Base-by-base conservation (phyloP, 805 yeast species). In the Grigorovia jiainica region DNA sequence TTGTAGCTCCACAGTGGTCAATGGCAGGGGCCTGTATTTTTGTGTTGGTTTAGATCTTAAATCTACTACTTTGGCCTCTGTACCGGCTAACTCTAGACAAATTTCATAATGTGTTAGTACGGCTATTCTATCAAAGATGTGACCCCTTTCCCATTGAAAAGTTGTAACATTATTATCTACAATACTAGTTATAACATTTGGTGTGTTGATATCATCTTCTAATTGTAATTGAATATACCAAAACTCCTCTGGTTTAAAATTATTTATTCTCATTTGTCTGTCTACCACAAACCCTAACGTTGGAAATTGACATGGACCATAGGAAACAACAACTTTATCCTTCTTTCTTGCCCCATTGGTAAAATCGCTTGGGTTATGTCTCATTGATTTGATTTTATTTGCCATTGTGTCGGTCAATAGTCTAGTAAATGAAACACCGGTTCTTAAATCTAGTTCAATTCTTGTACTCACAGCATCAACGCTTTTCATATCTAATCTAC, bases 221-320 rank as follows among this genome's bases (percentile, higher is more conserved):
- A 78, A 63, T 2, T 70, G 68, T 2, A 87, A 57, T 16, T 72
- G 72, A 4, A 92, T 63, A 48, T 62, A 68, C 97, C 97, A 92
- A 56, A 86, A 89, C 7, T 71, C 71, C 57, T 92, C 97, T 0
- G 86, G 73, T 5, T 70, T 64, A 61, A 90, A 92, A 47, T 68
- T 67, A 52, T 76, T 73, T 27, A 83, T 82, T 43, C 95, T 69
- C 43, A 79, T 77, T 57, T 79, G 87, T 44, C 98, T 68, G 54
- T 92, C 98, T 9, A 92, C 97, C 0, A 92, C 89, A 63, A 92
- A 92, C 3, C 98, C 97, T 40, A 92, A 67, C 0, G 98, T 90
- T 2, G 99, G 99, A 53, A 92, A 92, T 58, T 92, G 99, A 57
- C 99, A 92, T 2, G 83, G 65, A 2, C 99, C 99, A 59, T 89